A percentile compares a stretch with the other conserved stretches of the same genome.
Evolutionary conservation across 2,329 filamentous ascomycete genomes (phyloP).

Genomic region (Botrytis fragariae): DNA sequence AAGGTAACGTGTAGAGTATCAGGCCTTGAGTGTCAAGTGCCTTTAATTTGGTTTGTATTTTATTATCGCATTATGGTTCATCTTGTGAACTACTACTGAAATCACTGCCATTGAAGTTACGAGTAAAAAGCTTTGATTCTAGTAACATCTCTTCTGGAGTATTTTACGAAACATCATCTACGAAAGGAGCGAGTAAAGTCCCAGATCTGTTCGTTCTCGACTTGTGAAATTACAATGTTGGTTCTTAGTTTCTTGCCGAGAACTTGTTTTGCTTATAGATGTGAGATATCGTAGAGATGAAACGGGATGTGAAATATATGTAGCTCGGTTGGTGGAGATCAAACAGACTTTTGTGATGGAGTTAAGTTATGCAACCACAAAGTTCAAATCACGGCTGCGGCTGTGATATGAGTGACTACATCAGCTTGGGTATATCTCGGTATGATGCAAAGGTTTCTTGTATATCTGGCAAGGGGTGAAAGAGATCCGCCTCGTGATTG

Average conservation of each 20-base stretch:
- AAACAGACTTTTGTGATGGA: background rate
- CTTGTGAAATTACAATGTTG: background rate
- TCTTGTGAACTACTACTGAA: background rate
- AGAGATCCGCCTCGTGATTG: too few relatives aligned
- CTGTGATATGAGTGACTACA: background rate
- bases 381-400: background rate
- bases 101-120: background rate
- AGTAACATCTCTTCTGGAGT: accelerated
- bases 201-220: background rate
- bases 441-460: background rate
- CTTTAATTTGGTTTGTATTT: background rate
- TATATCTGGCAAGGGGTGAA: background rate
- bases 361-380: background rate
- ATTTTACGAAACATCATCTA: accelerated
- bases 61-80: background rate
- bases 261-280: background rate
- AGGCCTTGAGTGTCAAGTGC: background rate
- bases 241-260: background rate
- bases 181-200: accelerated
- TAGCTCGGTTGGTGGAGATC: background rate
- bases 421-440: background rate
- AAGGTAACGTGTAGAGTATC: background rate
- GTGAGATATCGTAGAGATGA: accelerated
- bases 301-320: background rate
- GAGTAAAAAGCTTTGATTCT: background rate